phyloP scores from a whole-genome alignment of 2,329 filamentous ascomycete species.

The Fusarium sp. region DNA sequence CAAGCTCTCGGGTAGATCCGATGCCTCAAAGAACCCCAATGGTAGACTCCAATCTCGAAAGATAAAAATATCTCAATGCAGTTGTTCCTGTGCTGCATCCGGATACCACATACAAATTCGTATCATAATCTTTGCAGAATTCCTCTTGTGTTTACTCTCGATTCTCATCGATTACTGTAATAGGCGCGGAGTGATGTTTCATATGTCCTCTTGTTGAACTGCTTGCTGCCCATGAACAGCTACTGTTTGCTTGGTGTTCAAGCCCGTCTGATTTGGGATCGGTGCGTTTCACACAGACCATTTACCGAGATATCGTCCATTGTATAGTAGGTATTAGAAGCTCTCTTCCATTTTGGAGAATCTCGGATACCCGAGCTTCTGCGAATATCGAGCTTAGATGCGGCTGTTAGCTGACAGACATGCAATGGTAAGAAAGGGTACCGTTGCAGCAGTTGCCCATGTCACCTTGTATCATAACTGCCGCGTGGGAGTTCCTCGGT shows the following conservation, averaged over 20 bases:
- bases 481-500: slow-evolving; percentile 19
- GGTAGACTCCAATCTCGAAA: not conserved
- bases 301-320: slow-evolving; percentile 5
- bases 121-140: slow-evolving; percentile 15
- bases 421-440: slow-evolving; percentile 5
- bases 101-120: slow-evolving; percentile 10
- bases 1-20: not conserved
- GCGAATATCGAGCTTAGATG: not conserved
- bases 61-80: slow-evolving; percentile 3
- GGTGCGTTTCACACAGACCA: slow-evolving; percentile 19
- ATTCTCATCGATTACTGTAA: slow-evolving; percentile 1
- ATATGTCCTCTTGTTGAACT: slow-evolving; percentile 1
- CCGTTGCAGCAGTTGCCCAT: slow-evolving; percentile 2
- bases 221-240: slow-evolving; percentile 18
- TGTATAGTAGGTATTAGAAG: not conserved
- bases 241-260: slow-evolving; percentile 4
- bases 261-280: slow-evolving; percentile 8
- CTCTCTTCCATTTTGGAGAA: slow-evolving; percentile 1
- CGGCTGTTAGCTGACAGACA: not conserved
- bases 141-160: slow-evolving; percentile 21
- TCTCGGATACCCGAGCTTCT: not conserved
- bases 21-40: not conserved
- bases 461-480: slow-evolving; percentile 1
- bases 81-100: slow-evolving; percentile 4
- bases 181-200: slow-evolving; percentile 18